These are phyloP conservation scores for Hymenoscyphus fructigenus DNA, from an alignment of 2,329 filamentous ascomycete genomes.

Conservation along the genomic window DNA sequence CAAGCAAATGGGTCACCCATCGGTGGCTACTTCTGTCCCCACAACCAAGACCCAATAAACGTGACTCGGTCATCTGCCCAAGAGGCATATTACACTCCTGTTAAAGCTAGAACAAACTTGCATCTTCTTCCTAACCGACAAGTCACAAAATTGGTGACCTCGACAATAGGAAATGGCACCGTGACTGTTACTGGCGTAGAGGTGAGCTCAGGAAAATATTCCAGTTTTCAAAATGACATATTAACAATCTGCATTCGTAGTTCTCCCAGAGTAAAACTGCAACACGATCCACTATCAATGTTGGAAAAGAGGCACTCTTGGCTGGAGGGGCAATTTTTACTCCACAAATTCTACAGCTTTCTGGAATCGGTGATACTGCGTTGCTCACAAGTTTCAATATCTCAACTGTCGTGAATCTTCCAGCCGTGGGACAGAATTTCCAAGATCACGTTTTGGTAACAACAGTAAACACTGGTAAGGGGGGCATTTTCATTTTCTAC, in stretches of 20 bases:
- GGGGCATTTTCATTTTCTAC: no score
- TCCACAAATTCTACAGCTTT: constrained; percentile 24
- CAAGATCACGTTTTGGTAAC: constrained; percentile 26
- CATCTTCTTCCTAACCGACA: background rate
- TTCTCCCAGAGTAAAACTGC: background rate
- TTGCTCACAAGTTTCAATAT: constrained; percentile 36
- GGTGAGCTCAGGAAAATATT: background rate
- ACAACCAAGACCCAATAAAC: background rate
- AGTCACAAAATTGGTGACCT: background rate
- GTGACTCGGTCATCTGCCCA: background rate
- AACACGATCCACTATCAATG: background rate
- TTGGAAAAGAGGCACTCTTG: constrained; percentile 38
- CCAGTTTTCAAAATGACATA: background rate
- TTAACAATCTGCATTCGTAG: background rate
- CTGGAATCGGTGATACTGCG: constrained; percentile 31
- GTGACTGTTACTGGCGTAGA: background rate
- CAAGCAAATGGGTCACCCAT: background rate
- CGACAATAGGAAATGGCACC: background rate
- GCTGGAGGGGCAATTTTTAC: constrained; percentile 36
- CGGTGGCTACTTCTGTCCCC: background rate
- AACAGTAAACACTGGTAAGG: background rate
- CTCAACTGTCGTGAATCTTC: constrained; percentile 35
- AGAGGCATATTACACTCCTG: background rate
- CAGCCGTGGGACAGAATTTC: constrained; percentile 42
- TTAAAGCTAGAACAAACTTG: background rate